phyloP scores from a whole-genome alignment of 176 grass and related monocot genomes.

The Oryza glumipatula region DNA sequence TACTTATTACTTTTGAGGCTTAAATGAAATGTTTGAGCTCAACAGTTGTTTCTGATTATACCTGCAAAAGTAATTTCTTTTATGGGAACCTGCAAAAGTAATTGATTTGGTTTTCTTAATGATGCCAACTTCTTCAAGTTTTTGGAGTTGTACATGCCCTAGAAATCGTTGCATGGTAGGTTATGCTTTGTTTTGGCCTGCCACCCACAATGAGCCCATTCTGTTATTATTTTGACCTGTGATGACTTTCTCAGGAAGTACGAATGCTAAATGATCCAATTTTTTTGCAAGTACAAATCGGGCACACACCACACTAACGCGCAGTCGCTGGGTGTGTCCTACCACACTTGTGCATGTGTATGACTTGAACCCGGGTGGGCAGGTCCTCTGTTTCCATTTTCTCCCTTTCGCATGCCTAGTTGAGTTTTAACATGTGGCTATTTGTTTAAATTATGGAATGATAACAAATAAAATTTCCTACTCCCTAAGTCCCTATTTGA shows the following conservation, averaged over 20 bases:
- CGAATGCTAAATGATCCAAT: conserved; percentile 5
- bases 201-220: neutral
- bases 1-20: neutral
- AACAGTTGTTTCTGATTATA: neutral
- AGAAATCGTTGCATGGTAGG: neutral
- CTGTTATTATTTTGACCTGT: neutral
- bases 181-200: neutral
- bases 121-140: neutral
- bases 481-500: neutral
- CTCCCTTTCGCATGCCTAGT: neutral
- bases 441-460: neutral
- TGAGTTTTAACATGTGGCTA: neutral
- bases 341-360: too few relatives aligned
- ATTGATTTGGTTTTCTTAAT: neutral
- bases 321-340: too few relatives aligned
- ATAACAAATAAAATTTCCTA: neutral
- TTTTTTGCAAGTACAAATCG: neutral
- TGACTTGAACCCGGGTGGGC: too few relatives aligned
- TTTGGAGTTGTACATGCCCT: neutral
- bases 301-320: neutral
- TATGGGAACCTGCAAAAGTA: neutral
- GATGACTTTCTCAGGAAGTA: neutral
- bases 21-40: neutral
- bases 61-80: neutral
- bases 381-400: neutral